Base-by-base conservation (phyloP, 257 asterid genomes). In the Lycium ferocissimum region DNA sequence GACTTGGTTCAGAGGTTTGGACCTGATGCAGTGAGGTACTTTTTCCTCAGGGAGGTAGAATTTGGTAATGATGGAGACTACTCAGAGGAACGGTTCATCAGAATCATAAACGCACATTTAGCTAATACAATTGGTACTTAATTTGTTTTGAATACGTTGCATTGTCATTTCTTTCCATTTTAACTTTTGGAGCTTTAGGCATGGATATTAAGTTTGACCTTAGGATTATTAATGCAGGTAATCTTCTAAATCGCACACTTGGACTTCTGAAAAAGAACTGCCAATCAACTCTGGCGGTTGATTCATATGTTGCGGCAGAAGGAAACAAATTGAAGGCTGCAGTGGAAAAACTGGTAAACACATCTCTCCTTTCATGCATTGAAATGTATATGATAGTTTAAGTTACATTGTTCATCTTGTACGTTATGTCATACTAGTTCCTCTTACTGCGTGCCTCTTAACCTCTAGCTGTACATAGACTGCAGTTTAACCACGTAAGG, bases 181-280 rank as follows among this genome's bases (percentile, higher is more conserved):
- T 80, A 18, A 56, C 43, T 22, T 37, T 33, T 65, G 66, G 85
- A 86, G 15, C 69, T 69, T 26, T 57, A 51, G 18, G 56, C 17
- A 18, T 79, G 17, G 56, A 45, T 80, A 72, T 63, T 54, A 37
- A 70, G 51, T 81, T 72, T 89, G 65, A 79, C 51, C 33, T 47
- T n/a, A 14, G 45, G 26, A 38, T 72, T 67, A 35, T 71, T 83
- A 54, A 40, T 43, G 65, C 90, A 96, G 99, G 99, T 76, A 96
- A 96, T 93, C 99, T 96, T 89, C 98, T 96, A 63, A 96, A 95
- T 82, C 99, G 98, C 49, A 94, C 98, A 18, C 98, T 96, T 82
- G 99, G 98, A 70, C 98, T 96, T 80, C 85, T 95, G 91, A 91
- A 91, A 86, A 96, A 96, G 91, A 95, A 95, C 66, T 95, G 99